Conservation (phyloP, 2,329 filamentous ascomycete species). For the Penicillium sp. region DNA sequence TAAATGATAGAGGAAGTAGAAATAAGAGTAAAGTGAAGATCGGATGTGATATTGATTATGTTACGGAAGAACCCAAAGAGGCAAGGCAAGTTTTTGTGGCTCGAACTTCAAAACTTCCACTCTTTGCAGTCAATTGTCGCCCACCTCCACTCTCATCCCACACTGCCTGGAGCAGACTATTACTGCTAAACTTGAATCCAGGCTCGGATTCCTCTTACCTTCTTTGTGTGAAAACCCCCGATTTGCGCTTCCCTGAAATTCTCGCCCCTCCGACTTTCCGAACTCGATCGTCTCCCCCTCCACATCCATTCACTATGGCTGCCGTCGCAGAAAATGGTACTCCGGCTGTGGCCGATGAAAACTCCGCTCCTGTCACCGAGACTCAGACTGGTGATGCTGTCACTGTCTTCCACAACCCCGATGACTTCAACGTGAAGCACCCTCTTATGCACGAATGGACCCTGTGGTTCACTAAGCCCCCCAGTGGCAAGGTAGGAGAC, state of each 20-base stretch:
- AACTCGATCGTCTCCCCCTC: conserved; percentile 9
- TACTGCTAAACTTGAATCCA: conserved; percentile 6
- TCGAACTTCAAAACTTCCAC: conserved; percentile 33
- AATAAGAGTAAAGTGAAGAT: neutral
- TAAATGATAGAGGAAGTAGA: neutral
- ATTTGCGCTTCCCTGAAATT: conserved; percentile 29
- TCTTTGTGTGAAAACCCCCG: conserved; percentile 9
- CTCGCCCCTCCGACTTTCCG: conserved; percentile 13
- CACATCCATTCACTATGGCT: conserved; percentile 33
- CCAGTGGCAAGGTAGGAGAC: conserved; percentile 76
- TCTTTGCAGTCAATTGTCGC: conserved; percentile 20
- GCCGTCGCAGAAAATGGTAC: conserved; percentile 38
- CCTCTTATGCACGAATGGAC: conserved; percentile 97
- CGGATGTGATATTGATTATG: conserved; percentile 12
- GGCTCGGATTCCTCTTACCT: conserved; percentile 1
- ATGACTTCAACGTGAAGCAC: conserved; percentile 99
- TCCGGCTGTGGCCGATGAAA: conserved; percentile 50
- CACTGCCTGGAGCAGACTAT: conserved; percentile 42
- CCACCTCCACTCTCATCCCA: conserved; percentile 19
- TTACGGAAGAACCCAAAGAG: conserved; percentile 23
- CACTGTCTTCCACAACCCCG: conserved; percentile 96
- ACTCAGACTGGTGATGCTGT: conserved; percentile 60
- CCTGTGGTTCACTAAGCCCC: conserved; percentile 98
- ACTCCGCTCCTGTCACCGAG: conserved; percentile 51
- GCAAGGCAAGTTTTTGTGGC: conserved; percentile 25